phyloP scores from a whole-genome alignment of 768 basidiomycete species.

The Phaeotremella fagi region DNA sequence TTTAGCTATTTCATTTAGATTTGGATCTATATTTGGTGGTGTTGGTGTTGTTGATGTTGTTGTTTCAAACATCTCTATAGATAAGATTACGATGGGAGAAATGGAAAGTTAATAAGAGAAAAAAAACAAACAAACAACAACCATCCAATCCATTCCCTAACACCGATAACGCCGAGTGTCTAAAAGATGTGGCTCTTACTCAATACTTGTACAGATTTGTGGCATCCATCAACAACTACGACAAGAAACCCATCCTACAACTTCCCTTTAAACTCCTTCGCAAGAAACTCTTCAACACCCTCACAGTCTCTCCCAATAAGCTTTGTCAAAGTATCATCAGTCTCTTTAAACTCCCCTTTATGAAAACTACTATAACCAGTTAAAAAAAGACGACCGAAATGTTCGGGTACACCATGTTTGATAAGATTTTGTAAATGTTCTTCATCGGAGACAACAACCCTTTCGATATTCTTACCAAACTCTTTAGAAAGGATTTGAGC shows the following conservation, averaged over 20 bases:
- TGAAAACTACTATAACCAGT: constrained; percentile 44
- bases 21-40: not conserved
- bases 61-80: no score
- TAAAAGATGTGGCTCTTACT: no score
- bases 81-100: constrained; percentile 1
- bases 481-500: constrained; percentile 28
- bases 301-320: constrained; percentile 40
- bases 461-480: constrained; percentile 24
- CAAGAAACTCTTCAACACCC: not conserved
- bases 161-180: no score
- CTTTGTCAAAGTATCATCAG: constrained; percentile 40
- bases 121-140: no score
- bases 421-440: constrained; percentile 30
- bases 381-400: constrained; percentile 41
- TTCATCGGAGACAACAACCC: constrained; percentile 29
- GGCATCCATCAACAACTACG: no score
- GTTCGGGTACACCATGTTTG: constrained; percentile 16
- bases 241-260: no score
- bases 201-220: no score
- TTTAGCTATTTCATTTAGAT: not conserved
- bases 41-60: not conserved
- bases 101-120: no score
- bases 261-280: no score
- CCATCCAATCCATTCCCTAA: no score
- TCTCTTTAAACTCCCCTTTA: constrained; percentile 41